Base-by-base conservation (phyloP, 441 rosid genomes). In the Mallotus repandus region DNA sequence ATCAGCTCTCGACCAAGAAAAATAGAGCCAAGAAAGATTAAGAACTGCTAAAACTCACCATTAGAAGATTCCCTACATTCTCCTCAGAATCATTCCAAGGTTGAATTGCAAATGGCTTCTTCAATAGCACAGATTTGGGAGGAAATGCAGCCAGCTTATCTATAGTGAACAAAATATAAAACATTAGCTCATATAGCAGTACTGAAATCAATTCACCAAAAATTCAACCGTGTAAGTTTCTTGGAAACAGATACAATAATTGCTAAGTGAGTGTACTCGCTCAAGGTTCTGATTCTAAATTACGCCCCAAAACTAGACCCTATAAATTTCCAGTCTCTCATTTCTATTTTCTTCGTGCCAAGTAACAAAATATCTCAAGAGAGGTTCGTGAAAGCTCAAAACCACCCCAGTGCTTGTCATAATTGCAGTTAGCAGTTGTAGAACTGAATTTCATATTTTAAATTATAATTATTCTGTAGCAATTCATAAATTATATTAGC, bases 31-130 rank as follows among this genome's bases (percentile, higher is more conserved):
- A 73, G 18, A 46, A 64, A 79, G 32, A 61, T 56, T 61, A 35
- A 16, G 11, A 79, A 80, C 74, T 60, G 49, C 63, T 65, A 52
- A 80, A 77, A 81, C 85, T 89, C 81, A 93, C 98, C 98, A 93
- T 93, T 15, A 93, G 86, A 80, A 91, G 96, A 82, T 91, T 88
- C 73, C 94, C 97, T 29, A 87, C 77, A 72, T 86, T 91, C 81
- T 87, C 91, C 84, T 93, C 97, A 76, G 92, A 91, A 80, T 79
- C 84, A 75, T 69, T 81, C 98, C 98, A 91, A 25, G 97, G 98
- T 78, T 86, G 81, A 68, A 86, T 73, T 19, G 84, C 77, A 69
- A 93, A 89, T 50, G 98, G 94, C 81, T 78, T 84, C 82, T 83
- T 91, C 80, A 91, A 77, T 58, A 71, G 77, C 74, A 87, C 89